Evolutionary conservation across 163 green algal species (phyloP), one percentile per base, ranked within the genome.

Genomic region (Volvox carteri): DNA sequence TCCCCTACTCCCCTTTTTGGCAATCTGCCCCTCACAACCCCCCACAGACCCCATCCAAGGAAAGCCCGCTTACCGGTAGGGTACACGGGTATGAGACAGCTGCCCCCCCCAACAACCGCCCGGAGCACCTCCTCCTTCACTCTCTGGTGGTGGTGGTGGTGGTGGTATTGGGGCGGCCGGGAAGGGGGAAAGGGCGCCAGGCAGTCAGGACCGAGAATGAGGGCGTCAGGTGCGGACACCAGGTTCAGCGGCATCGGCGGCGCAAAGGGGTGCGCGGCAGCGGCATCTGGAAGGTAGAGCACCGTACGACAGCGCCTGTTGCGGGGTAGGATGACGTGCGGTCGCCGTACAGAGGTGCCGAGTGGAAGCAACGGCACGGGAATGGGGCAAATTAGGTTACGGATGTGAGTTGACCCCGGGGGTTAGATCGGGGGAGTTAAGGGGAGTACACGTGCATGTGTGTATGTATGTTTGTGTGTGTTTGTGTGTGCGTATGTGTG

Each of bases 111-210:
- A 39, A 37, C 56, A 52, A 84, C 48, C 72, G 84, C 84, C n/a
- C 54, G 4, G 52, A 89, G 54, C 54, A 89, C 84, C 41, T n/a
- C 39, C 70, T 89, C 72, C 54, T 89, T 89, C 30, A 77, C 41
- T 4, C 7, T 7, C 5, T 67, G 54, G 23, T 75, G 33, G 77
- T 42, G 77, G 77, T 56, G 33, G 77, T 21, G 77, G 18, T 0
- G 30, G 35, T 41, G 19, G 35, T 7, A 48, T 14, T 33, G 48
- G 12, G 8, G 30, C 18, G 42, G 21, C 33, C 44, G 8, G 60
- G 30, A n/a, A 25, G 0, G 65, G 46, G 8, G 60, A 18, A n/a
- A 25, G 0, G 65, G 46, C 18, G 44, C 44, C 33, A 88, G 68
- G 44, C 77, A 74, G 68, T 88, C 23, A 5, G 83, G 68, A n/a